phyloP scores from a whole-genome alignment of 768 basidiomycete genomes.

The Tephrocybe sp. region DNA sequence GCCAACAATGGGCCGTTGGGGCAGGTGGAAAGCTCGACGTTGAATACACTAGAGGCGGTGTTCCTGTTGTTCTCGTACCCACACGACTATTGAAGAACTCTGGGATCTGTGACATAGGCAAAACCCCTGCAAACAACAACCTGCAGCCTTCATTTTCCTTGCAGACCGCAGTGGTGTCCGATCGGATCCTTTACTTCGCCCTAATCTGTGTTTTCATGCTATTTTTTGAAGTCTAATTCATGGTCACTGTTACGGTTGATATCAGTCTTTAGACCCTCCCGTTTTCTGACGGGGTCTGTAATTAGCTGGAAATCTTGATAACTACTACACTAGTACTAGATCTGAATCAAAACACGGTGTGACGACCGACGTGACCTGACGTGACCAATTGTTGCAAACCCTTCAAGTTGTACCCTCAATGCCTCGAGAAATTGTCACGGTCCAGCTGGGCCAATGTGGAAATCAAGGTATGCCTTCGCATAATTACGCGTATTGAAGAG shows the following conservation, averaged over 20 bases:
- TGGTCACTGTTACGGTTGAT: too few relatives aligned
- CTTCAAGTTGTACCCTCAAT: constrained; percentile 33
- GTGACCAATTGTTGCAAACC: too few relatives aligned
- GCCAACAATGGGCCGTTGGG: constrained; percentile 66
- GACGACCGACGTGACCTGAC: constrained; percentile 11
- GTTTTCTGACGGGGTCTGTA: too few relatives aligned
- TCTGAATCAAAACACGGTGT: constrained; percentile 8
- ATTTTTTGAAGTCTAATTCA: too few relatives aligned
- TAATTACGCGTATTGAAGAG: background rate
- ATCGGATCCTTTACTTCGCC: background rate
- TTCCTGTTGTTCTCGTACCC: constrained; percentile 54
- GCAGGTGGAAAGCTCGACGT: constrained; percentile 60
- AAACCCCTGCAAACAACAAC: background rate
- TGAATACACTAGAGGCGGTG: constrained; percentile 63
- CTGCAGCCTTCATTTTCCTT: background rate
- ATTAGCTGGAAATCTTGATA: too few relatives aligned
- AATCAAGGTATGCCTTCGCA: constrained; percentile 70
- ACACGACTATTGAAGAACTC: constrained; percentile 32
- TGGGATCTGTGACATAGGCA: constrained; percentile 32
- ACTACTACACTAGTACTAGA: too few relatives aligned
- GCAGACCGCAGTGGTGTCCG: background rate
- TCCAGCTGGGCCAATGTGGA: constrained; percentile 88
- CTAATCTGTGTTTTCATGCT: background rate
- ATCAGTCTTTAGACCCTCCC: too few relatives aligned
- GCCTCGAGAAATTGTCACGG: constrained; percentile 83